phyloP scores from a whole-genome alignment of 352 stramenopile genomes.

The Globisporangium paddicum region DNA sequence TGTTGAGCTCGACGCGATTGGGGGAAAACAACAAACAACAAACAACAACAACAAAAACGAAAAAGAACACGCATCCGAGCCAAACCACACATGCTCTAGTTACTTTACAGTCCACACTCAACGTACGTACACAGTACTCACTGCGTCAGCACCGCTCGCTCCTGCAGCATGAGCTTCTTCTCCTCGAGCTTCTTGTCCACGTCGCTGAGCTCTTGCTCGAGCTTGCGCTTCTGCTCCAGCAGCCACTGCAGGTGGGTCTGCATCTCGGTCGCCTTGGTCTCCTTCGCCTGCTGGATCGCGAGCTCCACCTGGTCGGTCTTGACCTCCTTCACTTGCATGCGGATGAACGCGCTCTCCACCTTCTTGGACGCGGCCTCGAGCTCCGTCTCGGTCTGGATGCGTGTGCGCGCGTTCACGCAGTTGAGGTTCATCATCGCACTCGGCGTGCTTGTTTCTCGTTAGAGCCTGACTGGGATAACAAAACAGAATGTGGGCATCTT shows the following conservation, averaged over 20 bases:
- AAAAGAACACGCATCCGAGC: no score
- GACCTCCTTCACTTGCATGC: conserved; percentile 53
- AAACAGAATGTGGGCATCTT: not conserved
- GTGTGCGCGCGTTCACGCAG: conserved; percentile 54
- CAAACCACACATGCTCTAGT: not conserved
- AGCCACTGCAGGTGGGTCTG: conserved; percentile 56
- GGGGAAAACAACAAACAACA: not conserved
- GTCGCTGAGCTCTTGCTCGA: conserved; percentile 39
- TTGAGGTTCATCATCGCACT: conserved; percentile 49
- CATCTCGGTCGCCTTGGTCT: conserved; percentile 36
- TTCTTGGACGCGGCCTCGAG: conserved; percentile 66
- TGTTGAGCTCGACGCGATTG: not conserved
- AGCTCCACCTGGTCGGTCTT: conserved; percentile 31
- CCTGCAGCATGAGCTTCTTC: conserved; percentile 49
- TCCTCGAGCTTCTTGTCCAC: conserved; percentile 50
- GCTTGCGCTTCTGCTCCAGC: conserved; percentile 30
- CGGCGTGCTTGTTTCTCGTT: not conserved
- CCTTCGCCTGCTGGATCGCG: conserved; percentile 34
- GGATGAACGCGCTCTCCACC: conserved; percentile 48
- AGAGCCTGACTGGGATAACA: not conserved
- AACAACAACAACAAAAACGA: conserved; percentile 10
- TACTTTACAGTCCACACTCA: not conserved
- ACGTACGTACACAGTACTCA: not conserved
- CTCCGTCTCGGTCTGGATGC: conserved; percentile 51
- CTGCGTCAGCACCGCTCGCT: conserved; percentile 19